These are phyloP conservation scores for Colletotrichum sansevieriae DNA, from an alignment of 2,329 filamentous ascomycete species.

Conservation along the genomic window DNA sequence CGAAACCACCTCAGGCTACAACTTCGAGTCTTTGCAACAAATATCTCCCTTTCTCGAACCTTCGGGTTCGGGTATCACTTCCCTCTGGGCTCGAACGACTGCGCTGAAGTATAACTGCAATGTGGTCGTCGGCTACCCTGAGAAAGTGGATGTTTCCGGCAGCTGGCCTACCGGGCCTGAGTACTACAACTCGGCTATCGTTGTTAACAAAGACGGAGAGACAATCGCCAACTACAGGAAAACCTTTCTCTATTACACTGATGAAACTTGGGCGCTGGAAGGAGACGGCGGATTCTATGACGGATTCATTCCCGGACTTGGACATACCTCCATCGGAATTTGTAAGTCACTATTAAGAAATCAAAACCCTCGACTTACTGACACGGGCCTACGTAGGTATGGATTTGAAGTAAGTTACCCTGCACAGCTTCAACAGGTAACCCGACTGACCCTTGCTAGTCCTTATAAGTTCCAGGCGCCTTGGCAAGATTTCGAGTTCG, in stretches of 20 bases:
- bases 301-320: slow-evolving; percentile 57
- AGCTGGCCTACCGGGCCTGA: slow-evolving; percentile 66
- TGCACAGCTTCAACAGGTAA: too few relatives aligned
- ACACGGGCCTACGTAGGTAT: slow-evolving; percentile 51
- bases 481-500: slow-evolving; percentile 58
- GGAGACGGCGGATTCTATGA: slow-evolving; percentile 61
- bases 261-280: slow-evolving; percentile 70
- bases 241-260: slow-evolving; percentile 66
- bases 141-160: slow-evolving; percentile 67
- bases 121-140: slow-evolving; percentile 81
- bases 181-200: slow-evolving; percentile 67
- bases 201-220: slow-evolving; percentile 71
- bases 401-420: slow-evolving; percentile 67
- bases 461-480: slow-evolving; percentile 56
- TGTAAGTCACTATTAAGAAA: slow-evolving; percentile 50
- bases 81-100: slow-evolving; percentile 77
- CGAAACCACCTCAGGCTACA: slow-evolving; percentile 70
- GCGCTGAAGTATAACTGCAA: slow-evolving; percentile 76
- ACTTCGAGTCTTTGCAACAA: slow-evolving; percentile 77
- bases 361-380: too few relatives aligned
- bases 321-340: slow-evolving; percentile 65
- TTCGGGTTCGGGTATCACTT: slow-evolving; percentile 73
- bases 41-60: slow-evolving; percentile 79
- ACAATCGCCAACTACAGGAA: slow-evolving; percentile 73
- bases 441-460: slow-evolving; percentile 40